Evolutionary conservation across 164 flowering plant genomes (phyloP), one percentile per base, ranked within the genome.

Genomic region (Taxillus chinensis): DNA sequence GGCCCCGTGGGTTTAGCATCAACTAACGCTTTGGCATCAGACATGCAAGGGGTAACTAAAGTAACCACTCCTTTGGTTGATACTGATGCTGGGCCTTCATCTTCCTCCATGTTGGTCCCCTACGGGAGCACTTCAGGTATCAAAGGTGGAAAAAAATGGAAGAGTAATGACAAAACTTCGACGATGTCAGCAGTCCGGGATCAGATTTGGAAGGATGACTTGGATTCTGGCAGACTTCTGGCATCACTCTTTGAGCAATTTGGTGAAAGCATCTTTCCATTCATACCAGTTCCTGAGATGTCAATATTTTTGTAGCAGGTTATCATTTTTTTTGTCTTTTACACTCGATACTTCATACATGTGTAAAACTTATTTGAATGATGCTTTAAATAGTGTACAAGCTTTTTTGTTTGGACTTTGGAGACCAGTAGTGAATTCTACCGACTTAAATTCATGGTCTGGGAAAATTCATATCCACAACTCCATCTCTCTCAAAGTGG

Each of bases 221-320:
- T 48, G 13, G 51, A 48, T 48, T 48, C 51, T 48, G 51, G 51
- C 12, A 11, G 51, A 11, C 13, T 8, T 11, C 51, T 48, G 4
- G 12, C 12, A 48, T 48, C 51, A 11, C 59, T 72, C 63, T 67
- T 66, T 53, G 82, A 78, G 17, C 58, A 65, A 11, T 78, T 75
- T 62, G 84, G 84, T 39, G 80, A 82, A 59, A 52, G 71, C 56
- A 71, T 80, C 57, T 67, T 71, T 43, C 49, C 79, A 50, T 82
- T 78, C 67, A 70, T 78, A 68, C 81, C 81, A 13, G 57, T 78
- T 48, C 76, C 81, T 15, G 84, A 82, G 71, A 54, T 77, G 81
- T 73, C 68, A 40, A 12, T 78, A 58, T 80, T 82, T 59, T 55
- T 82, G 65, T 80, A 38, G 61, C 51, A 43, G 27, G 27, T 27